These are phyloP conservation scores for Coelastrella sp. DNA, from an alignment of 139 green algal genomes.

Conservation along the genomic window DNA sequence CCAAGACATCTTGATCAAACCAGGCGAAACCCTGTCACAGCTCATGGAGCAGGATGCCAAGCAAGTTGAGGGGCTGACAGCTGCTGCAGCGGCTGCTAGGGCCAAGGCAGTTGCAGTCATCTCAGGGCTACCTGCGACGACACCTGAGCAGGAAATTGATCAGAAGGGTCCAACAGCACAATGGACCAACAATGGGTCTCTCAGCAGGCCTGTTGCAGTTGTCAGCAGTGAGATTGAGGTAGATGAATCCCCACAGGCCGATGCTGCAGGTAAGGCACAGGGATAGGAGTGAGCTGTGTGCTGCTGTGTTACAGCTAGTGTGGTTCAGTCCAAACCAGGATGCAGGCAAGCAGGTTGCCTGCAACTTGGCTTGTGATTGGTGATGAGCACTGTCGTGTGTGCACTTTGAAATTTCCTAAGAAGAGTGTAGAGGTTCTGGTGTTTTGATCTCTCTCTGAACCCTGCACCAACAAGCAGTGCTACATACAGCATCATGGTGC, in stretches of 20 bases:
- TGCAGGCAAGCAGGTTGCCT: too few relatives aligned
- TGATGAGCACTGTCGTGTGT: too few relatives aligned
- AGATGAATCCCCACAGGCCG: background rate
- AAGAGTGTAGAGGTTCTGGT: too few relatives aligned
- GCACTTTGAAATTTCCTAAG: too few relatives aligned
- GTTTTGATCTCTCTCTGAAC: too few relatives aligned
- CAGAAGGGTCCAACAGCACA: background rate
- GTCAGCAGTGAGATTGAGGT: background rate
- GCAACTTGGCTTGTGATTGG: too few relatives aligned
- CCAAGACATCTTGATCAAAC: constrained; percentile 32
- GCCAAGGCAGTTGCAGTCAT: constrained; percentile 23
- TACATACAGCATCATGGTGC: background rate
- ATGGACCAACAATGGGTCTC: background rate
- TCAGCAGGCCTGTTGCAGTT: background rate
- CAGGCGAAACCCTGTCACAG: constrained; percentile 7
- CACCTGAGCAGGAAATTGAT: too few relatives aligned
- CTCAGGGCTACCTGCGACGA: background rate
- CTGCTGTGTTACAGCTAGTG: too few relatives aligned
- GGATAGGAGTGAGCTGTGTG: too few relatives aligned
- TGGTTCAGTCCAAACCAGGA: too few relatives aligned
- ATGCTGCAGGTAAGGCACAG: background rate
- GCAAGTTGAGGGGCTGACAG: constrained; percentile 4
- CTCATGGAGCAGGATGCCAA: background rate
- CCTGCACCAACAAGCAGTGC: background rate
- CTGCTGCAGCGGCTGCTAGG: constrained; percentile 27